phyloP scores from a whole-genome alignment of 2,329 filamentous ascomycete genomes.

The Orbilia javanica region DNA sequence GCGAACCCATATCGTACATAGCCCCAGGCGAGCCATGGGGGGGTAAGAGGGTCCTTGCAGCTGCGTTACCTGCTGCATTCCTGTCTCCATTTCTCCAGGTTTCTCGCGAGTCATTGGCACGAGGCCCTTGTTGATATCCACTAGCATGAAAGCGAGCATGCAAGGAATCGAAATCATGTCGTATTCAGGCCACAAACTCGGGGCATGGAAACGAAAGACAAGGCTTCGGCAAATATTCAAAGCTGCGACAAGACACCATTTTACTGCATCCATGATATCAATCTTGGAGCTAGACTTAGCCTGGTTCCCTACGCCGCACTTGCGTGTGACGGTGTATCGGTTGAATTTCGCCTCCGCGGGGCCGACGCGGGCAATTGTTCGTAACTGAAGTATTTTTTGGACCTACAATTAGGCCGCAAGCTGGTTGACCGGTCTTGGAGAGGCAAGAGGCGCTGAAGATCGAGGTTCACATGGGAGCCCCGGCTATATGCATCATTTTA shows the following conservation, averaged over 20 bases:
- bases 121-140: not conserved
- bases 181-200: conserved; percentile 39
- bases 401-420: conserved; percentile 28
- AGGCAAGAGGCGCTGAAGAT: conserved; percentile 40
- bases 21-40: not conserved
- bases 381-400: not conserved
- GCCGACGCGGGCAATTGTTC: conserved; percentile 4
- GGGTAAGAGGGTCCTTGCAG: conserved; percentile 5
- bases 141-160: not conserved
- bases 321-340: conserved; percentile 9
- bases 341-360: conserved; percentile 33
- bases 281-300: not conserved
- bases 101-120: not conserved
- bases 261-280: not conserved
- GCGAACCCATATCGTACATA: not conserved
- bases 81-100: not conserved
- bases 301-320: not conserved
- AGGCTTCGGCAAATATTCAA: conserved; percentile 13
- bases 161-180: conserved; percentile 22
- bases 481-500: conserved; percentile 37
- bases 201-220: conserved; percentile 14
- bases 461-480: conserved; percentile 49
- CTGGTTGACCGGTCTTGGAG: conserved; percentile 21
- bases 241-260: conserved; percentile 10
- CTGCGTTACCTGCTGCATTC: not conserved